Base-by-base conservation (phyloP, 768 basidiomycete genomes). In the Exidia glandulosa region DNA sequence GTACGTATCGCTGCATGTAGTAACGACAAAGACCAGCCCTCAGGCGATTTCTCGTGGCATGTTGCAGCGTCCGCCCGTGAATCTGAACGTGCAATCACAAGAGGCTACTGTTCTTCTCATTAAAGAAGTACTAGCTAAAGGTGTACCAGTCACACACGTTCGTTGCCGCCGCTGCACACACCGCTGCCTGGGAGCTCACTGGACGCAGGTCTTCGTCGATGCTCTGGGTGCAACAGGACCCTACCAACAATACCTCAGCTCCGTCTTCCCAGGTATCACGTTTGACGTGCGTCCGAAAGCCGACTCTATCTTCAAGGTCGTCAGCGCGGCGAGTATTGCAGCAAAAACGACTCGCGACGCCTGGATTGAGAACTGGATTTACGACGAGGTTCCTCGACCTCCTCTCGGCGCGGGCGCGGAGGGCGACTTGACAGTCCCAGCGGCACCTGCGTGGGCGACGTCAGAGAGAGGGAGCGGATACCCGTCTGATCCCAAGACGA, bases 341-440 rank as follows among this genome's bases (percentile, higher is more conserved):
- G 96, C 96, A 2, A 99, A 99, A 73, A 94, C 95, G 30, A 97
- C 94, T 0, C 79, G 95, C 59, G 95, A 98, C 67, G 84, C 87
- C 6, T 93, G 92, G 71, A 77, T 97, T 23, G 87, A 94, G 62
- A 79, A 79, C 2, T 98, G 95, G 95, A 68, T 77, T 10, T 94
- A 86, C 63, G 83, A 89, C 70, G 90, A 91, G 67, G 75, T 73
- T 12, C 50, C 50, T 9, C 25, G 19, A 29, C 41, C 41, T 45
- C 25, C 30, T 7, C 30, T 27, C 6, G 58, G 47, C 14, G 60
- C 25, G 12, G 66, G 63, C 29, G 68, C 66, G 6, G 65, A 64
- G 31, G 56, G n/a, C 29, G 59, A 56, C 10, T 34, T 31, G 23
- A 33, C 14, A n/a, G 58, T n/a, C 1, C 58, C 52, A 25, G 57